Evolutionary conservation across 768 basidiomycete genomes (phyloP), one percentile per base, ranked within the genome.

Genomic region (Sarcomyxa edulis): DNA sequence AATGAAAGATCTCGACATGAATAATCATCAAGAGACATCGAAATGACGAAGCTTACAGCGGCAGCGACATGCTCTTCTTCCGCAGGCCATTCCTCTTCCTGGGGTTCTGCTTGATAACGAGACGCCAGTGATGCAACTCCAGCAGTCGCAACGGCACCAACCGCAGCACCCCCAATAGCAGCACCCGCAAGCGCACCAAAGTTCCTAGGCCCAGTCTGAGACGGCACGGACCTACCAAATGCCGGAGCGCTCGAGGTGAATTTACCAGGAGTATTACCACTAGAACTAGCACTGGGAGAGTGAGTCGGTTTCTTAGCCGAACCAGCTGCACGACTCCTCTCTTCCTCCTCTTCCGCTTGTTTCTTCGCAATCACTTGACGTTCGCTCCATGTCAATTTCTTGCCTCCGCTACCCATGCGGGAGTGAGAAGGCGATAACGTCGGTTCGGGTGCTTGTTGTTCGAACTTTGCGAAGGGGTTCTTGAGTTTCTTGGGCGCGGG

Each of bases 301-400:
- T 65, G 61, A 0, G 57, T 61, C 5, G 65, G 59, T 3, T 61
- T 53, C 42, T 53, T 45, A 40, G 50, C 35, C 37, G 29, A 23
- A 62, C 56, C n/a, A 18, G 29, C n/a, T 38, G 37, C 40, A 14
- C 26, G 23, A 50, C 85, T 88, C 31, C 63, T 65, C 6, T 69
- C 65, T 43, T 80, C 81, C 40, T 90, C 93, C 47, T 87, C 90
- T 47, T 82, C 86, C 12, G 72, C 68, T 49, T 89, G 85, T 53
- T 84, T 82, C 69, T 92, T 94, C 1, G 91, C 84, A 14, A 83
- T 64, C 0, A 88, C 92, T 54, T 97, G 94, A 15, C 94, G 72
- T 57, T 98, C 86, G 42, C 76, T 84, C 94, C 94, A 98, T 1
- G 94, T 94, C 45, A 95, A 58, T 58, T 91, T 94, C 66, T 88